These are phyloP conservation scores for Saccharomycopsis fermentans DNA, from an alignment of 805 yeast genomes.

Conservation along the genomic window DNA sequence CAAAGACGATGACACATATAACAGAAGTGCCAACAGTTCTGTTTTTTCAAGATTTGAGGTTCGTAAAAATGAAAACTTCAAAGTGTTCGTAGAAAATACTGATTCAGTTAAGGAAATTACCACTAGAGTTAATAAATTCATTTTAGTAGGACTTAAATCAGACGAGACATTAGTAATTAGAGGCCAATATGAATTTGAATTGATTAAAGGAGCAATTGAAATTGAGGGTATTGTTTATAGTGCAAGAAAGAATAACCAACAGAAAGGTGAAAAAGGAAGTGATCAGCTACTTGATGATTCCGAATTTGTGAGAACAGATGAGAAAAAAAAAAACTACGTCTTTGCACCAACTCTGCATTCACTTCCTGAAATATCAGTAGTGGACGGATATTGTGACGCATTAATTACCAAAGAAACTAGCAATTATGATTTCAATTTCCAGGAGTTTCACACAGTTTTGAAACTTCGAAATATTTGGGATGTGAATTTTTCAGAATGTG, in stretches of 20 bases:
- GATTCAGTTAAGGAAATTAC: background rate
- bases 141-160: constrained; percentile 30
- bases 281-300: constrained; percentile 7
- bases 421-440: constrained; percentile 19
- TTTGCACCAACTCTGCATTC: constrained; percentile 26
- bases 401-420: constrained; percentile 18
- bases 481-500: background rate
- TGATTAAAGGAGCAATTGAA: constrained; percentile 34
- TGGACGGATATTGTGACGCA: constrained; percentile 21
- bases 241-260: constrained; percentile 12
- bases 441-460: background rate
- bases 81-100: constrained; percentile 18
- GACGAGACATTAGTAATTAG: constrained; percentile 32
- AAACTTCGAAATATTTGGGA: constrained; percentile 23
- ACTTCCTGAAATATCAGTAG: constrained; percentile 32
- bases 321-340: constrained; percentile 17
- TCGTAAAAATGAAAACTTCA: constrained; percentile 24
- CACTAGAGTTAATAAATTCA: constrained; percentile 18
- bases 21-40: background rate
- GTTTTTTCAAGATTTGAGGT: constrained; percentile 8
- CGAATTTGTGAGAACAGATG: constrained; percentile 17
- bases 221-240: constrained; percentile 30
- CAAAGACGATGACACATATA: background rate
- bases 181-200: constrained; percentile 33
- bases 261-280: background rate